Evolutionary conservation across 2,329 filamentous ascomycete genomes (phyloP).

Genomic region (Penicillium corylophilum): DNA sequence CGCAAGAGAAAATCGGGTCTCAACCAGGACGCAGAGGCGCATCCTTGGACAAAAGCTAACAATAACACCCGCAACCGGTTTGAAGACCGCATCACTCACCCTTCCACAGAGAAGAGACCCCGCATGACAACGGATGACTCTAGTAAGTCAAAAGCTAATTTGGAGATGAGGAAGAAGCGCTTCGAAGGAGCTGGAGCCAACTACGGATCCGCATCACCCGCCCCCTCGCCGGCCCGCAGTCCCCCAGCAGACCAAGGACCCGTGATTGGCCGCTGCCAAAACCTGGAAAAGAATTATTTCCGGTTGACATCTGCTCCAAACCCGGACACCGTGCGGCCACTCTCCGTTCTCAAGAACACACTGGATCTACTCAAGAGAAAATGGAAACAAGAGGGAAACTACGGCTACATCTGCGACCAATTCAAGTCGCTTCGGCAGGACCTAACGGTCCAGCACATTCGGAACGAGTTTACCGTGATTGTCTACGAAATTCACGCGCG

Average conservation of each 20-base stretch:
- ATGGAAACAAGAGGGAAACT: conserved; percentile 91
- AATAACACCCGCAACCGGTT: conserved; percentile 51
- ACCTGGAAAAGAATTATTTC: conserved; percentile 89
- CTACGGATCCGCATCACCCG: conserved; percentile 41
- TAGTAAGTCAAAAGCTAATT: conserved; percentile 87
- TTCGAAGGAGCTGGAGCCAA: conserved; percentile 62
- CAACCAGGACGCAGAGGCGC: conserved; percentile 54
- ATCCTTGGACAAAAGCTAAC: conserved; percentile 76
- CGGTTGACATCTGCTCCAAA: conserved; percentile 89
- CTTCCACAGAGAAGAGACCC: conserved; percentile 52
- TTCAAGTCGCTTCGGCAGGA: conserved; percentile 98
- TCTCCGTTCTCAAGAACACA: conserved; percentile 75
- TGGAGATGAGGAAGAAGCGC: conserved; percentile 86
- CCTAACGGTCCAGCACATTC: conserved; percentile 94
- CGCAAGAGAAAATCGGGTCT: conserved; percentile 83
- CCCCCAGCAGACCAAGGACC: conserved; percentile 57
- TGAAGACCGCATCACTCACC: conserved; percentile 73
- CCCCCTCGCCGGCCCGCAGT: conserved; percentile 50
- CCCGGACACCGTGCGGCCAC: conserved; percentile 81
- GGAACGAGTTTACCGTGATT: conserved; percentile 91
- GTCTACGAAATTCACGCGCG: conserved; percentile 98
- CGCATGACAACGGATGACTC: conserved; percentile 53
- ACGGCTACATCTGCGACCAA: conserved; percentile 97
- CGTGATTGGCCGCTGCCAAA: conserved; percentile 79
- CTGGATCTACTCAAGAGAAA: conserved; percentile 88